Conservation (phyloP, 2,329 filamentous ascomycete genomes). For the Penicillium sp. region DNA sequence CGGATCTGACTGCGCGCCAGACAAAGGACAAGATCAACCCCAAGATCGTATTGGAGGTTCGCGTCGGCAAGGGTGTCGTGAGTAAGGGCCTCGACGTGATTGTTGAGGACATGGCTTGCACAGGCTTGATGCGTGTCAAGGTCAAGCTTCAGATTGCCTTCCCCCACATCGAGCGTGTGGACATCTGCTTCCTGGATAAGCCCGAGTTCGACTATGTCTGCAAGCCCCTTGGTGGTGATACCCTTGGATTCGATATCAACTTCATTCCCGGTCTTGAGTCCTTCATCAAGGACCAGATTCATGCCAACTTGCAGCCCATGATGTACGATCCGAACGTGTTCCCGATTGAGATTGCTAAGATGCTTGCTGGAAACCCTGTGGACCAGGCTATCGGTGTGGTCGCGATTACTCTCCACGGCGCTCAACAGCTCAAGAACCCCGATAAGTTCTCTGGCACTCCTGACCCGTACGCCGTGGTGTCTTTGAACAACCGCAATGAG, state of each 20-base stretch:
- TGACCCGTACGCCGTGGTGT: conserved; percentile 84
- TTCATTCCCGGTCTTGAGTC: conserved; percentile 91
- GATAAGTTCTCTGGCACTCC: conserved; percentile 90
- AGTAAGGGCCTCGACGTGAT: conserved; percentile 97
- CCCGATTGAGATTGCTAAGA: conserved; percentile 97
- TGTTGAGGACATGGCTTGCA: conserved; percentile 96
- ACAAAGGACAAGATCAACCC: conserved; percentile 95
- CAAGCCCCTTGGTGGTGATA: conserved; percentile 94
- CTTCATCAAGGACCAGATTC: conserved; percentile 96
- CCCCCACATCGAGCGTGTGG: conserved; percentile 89
- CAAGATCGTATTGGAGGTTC: conserved; percentile 91
- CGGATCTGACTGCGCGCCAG: conserved; percentile 86
- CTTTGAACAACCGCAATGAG: conserved; percentile 76
- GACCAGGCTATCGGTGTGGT: conserved; percentile 95
- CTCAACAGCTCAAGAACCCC: conserved; percentile 87
- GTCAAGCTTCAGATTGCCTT: conserved; percentile 96
- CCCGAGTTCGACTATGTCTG: conserved; percentile 95
- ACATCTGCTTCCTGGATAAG: conserved; percentile 88
- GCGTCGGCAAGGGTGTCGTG: conserved; percentile 91
- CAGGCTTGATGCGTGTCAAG: conserved; percentile 93
- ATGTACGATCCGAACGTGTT: conserved; percentile 99
- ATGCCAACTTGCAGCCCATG: conserved; percentile 89
- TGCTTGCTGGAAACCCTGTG: conserved; percentile 89
- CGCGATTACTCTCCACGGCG: conserved; percentile 85
- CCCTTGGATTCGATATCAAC: conserved; percentile 96